Base-by-base conservation (phyloP, 345 rosid species). In the Brassica nigra region DNA sequence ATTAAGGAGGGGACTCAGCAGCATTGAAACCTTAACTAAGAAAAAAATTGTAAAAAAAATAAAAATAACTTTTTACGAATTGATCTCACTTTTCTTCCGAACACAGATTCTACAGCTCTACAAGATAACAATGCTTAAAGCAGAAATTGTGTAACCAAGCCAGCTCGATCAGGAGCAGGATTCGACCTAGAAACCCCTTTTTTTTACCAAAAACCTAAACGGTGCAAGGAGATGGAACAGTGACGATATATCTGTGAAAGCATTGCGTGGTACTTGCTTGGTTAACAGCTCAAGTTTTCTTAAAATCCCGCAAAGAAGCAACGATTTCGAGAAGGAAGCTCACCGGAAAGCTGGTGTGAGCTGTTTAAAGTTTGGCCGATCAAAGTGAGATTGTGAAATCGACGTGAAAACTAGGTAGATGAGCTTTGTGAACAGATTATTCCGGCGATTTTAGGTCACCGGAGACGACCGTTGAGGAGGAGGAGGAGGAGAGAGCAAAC, bases 361-460 rank as follows among this genome's bases (percentile, higher is more conserved):
- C n/a, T 73, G 8, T 2, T 16, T 31, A 2, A 11, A 11, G 30
- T 23, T 49, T 30, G 20, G 12, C 58, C 58, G 76, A 71, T 63
- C 76, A 23, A 62, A 28, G 29, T 29, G 2, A 64, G 8, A 66
- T 27, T 47, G 42, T 3, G n/a, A 14, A 28, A 68, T 61, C 36
- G 2, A 55, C 34, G 76, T 52, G n/a, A 27, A 36, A 11, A 28
- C 10, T 11, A 62, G 70, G 4, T 1, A 23, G 54, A 3, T 2
- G 54, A 31, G 68, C 8, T 28, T 8, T 0, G 15, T 18, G 9
- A 39, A 31, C 31, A 3, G 9, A 8, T n/a, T 20, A 11, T 57
- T 27, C 70, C 47, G 72, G 62, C 27, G 71, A 63, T 2, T 27
- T 71, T 64, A 78, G 81, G 76, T 78, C 72, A 30, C 3, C 71